Base-by-base conservation (phyloP, 345 rosid species). In the Barbarea vulgaris region DNA sequence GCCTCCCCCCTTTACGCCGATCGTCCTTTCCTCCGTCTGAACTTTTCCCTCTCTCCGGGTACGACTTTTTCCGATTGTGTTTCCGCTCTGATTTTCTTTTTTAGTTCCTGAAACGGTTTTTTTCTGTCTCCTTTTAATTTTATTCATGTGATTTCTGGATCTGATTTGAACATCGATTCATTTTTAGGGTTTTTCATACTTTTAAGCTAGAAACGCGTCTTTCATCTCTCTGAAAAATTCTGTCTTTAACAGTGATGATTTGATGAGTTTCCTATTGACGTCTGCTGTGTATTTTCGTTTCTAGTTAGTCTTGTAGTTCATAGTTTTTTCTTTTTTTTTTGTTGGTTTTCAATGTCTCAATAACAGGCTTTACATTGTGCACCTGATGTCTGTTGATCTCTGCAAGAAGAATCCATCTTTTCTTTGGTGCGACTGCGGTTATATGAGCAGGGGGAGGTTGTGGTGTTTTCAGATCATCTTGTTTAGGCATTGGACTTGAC, bases 401-500 rank as follows among this genome's bases (percentile, higher is more conserved):
- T 75, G 64, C 80, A 75, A 80, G 77, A 70, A 64, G 71, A 57
- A 70, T 31, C 77, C 74, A n/a, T 77, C 85, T 12, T 75, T 84
- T 82, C 78, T 81, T 74, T 79, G 82, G 81, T 84, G 77, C 57
- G 82, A 69, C 60, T 86, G 85, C 69, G 83, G 85, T 90, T 86
- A 86, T 80, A 82, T 88, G 93, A 87, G 81, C 88, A 74, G 84
- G 54, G 87, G 94, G 81, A 87, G 86, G 80, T 81, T 82, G 73
- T 86, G 97, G 86, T 87, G 84, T 55, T 76, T 88, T 17, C 78
- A 82, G 53, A 58, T 66, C 5, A 72, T 78, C 73, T 46, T 72
- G 28, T 88, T 90, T 67, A 81, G 87, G 11, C 90, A 89, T 63
- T 88, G 93, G 96, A 88, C 90, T 79, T 91, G 91, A 83, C 85